Conservation (phyloP, 257 asterid genomes). For the Haberlea rhodopensis region DNA sequence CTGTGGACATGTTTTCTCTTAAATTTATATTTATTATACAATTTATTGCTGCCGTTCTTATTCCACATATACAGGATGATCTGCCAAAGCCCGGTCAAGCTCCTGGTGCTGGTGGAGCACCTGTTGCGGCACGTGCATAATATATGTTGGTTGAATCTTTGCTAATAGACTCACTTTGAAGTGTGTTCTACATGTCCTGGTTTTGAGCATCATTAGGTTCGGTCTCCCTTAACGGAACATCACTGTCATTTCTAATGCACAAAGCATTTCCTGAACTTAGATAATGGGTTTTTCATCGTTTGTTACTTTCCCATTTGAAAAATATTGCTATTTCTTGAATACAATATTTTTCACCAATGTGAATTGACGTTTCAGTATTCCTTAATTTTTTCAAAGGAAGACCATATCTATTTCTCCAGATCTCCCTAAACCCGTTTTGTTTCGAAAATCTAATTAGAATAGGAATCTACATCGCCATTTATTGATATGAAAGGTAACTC, state of each 20-base stretch:
- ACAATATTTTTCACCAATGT: background rate
- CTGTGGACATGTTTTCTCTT: background rate
- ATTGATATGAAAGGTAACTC: too few species aligned
- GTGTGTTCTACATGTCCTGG: conserved; percentile 1
- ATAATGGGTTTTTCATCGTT: background rate
- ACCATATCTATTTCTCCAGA: background rate
- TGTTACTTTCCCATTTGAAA: background rate
- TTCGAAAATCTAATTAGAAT: too few species aligned
- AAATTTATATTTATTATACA: background rate
- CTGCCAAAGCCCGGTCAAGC: conserved; percentile 56
- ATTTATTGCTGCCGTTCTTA: background rate
- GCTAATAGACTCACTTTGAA: background rate
- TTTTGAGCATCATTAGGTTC: background rate
- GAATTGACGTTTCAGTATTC: background rate
- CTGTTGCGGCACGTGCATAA: conserved; percentile 48
- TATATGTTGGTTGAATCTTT: conserved; percentile 11
- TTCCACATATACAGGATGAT: conserved; percentile 46
- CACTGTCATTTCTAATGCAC: background rate
- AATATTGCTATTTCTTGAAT: background rate
- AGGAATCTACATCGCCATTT: too few species aligned
- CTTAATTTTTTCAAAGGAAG: background rate
- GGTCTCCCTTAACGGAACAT: background rate
- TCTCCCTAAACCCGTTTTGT: too few species aligned
- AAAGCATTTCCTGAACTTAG: background rate
- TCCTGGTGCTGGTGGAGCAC: conserved; percentile 60